These are phyloP conservation scores for Aspergillus sp. DNA, from an alignment of 2,329 filamentous ascomycete species.

Conservation along the genomic window DNA sequence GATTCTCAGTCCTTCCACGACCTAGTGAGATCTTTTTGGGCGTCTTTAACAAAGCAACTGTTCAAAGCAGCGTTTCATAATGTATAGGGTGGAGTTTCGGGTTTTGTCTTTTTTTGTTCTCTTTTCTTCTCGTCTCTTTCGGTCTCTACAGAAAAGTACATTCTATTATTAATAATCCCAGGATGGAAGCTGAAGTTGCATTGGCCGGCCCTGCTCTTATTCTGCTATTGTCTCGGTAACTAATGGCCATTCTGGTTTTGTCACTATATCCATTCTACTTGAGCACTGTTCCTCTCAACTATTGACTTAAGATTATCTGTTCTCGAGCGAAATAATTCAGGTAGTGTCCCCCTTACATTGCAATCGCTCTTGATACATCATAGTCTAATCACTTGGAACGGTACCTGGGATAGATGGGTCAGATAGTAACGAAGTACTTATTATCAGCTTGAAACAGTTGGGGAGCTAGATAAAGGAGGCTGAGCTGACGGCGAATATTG, in stretches of 20 bases:
- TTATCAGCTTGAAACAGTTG: neutral
- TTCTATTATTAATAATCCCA: neutral
- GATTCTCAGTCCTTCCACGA: neutral
- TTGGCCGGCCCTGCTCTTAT: neutral
- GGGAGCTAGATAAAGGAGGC: neutral
- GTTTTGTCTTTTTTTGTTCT: neutral
- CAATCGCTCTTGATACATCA: neutral
- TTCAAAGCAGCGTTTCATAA: neutral
- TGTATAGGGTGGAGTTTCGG: conserved; percentile 4
- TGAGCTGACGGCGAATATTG: neutral
- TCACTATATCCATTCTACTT: neutral
- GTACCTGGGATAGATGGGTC: neutral
- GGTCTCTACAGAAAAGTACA: neutral
- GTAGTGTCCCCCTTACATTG: too few relatives aligned
- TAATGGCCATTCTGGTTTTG: neutral
- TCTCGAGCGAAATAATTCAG: neutral
- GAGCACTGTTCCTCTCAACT: neutral
- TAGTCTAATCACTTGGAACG: neutral
- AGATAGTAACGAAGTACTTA: neutral
- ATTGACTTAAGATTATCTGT: neutral
- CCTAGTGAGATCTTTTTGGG: neutral
- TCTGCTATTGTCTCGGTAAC: neutral
- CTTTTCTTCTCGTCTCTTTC: neutral
- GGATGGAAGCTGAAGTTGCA: neutral
- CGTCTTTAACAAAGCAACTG: neutral